Evolutionary conservation across 345 rosid species (phyloP).

Genomic region (Brassica nigra): DNA sequence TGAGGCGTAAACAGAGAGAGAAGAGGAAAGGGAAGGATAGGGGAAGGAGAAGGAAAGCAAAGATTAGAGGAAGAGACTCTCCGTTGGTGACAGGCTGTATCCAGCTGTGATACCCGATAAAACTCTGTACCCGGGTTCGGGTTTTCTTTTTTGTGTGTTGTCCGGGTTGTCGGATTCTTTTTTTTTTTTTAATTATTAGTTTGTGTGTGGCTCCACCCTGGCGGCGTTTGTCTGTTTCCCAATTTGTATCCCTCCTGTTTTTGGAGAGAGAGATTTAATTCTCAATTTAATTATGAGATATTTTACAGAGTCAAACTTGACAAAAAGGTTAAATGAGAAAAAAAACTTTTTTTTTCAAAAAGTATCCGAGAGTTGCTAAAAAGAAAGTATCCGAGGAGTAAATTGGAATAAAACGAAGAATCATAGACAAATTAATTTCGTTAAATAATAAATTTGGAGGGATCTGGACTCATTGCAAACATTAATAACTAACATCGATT

Average conservation of each 20-base stretch:
- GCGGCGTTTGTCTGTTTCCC: conserved; percentile 30
- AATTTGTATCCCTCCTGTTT: not conserved
- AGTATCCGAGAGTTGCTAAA: too few species aligned
- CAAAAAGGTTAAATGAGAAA: not conserved
- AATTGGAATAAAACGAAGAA: too few species aligned
- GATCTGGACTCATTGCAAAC: too few species aligned
- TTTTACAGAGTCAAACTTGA: not conserved
- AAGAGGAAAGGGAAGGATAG: not conserved
- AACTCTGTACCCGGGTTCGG: conserved; percentile 45
- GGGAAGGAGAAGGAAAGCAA: conserved; percentile 15
- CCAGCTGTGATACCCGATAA: conserved; percentile 83
- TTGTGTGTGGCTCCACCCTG: conserved; percentile 40
- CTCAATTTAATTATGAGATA: not conserved
- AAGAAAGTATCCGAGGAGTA: too few species aligned
- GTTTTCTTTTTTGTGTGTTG: conserved; percentile 17
- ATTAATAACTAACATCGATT: too few species aligned
- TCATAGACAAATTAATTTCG: too few species aligned
- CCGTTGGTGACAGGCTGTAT: conserved; percentile 99
- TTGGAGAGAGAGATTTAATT: not conserved
- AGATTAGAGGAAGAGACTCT: conserved; percentile 47
- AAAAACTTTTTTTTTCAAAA: too few species aligned
- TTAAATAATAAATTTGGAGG: too few species aligned
- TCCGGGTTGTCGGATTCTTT: conserved; percentile 10
- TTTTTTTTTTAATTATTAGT: not conserved
- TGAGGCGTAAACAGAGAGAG: conserved; percentile 19